phyloP scores from a whole-genome alignment of 441 rosid species.

The Jatropha podagrica region DNA sequence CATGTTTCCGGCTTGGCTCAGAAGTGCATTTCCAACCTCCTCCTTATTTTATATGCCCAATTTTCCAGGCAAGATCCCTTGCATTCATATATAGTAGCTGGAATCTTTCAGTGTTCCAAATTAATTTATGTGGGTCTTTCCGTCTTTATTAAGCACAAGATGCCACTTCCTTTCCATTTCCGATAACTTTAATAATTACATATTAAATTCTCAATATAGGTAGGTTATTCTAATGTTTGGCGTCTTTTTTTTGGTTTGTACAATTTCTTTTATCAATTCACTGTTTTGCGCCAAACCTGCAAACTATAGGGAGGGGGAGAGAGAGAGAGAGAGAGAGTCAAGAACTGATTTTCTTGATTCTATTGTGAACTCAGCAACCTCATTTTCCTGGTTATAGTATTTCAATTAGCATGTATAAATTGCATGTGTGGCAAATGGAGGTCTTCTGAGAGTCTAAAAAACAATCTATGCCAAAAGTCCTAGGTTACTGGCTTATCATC shows the following conservation, averaged over 20 bases:
- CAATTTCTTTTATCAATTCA: neutral
- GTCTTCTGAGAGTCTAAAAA: neutral
- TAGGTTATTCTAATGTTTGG: neutral
- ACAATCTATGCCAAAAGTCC: neutral
- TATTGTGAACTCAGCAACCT: neutral
- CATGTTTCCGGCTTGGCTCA: constrained; percentile 51
- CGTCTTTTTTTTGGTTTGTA: neutral
- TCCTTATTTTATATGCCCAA: constrained; percentile 84
- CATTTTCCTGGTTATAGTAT: neutral
- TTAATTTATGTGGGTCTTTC: neutral
- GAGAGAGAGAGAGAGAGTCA: neutral
- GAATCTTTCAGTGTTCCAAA: neutral
- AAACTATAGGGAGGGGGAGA: too few relatives aligned
- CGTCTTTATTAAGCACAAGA: neutral
- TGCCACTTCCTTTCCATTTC: neutral
- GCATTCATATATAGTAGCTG: neutral
- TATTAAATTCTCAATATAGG: neutral
- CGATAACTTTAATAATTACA: neutral
- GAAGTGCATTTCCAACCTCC: constrained; percentile 71
- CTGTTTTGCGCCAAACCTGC: neutral
- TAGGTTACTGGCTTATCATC: neutral
- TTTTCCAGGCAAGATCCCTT: constrained; percentile 63
- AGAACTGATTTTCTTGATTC: neutral
- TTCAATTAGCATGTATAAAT: too few relatives aligned
- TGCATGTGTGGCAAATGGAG: neutral